phyloP scores from a whole-genome alignment of 257 asterid genomes.

The Leonotis leonurus region DNA sequence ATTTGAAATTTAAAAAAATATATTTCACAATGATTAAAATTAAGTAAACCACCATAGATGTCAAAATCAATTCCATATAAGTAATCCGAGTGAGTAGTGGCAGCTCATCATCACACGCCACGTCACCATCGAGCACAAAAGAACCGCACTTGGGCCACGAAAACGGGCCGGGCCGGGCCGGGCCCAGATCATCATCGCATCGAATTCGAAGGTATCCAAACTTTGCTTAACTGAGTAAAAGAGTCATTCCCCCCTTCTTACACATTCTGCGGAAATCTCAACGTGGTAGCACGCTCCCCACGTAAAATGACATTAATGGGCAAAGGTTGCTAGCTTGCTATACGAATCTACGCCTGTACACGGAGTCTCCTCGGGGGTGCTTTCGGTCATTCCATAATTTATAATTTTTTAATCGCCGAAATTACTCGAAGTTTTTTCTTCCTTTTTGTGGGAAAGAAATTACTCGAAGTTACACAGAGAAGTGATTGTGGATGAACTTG shows the following conservation, averaged over 20 bases:
- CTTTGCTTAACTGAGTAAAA: no score
- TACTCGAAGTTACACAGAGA: no score
- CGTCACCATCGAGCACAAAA: neutral
- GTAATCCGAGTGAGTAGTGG: no score
- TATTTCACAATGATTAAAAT: no score
- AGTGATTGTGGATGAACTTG: slow-evolving; percentile 17
- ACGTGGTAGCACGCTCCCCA: slow-evolving; percentile 5
- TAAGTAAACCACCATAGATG: no score
- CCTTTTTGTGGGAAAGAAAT: neutral
- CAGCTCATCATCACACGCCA: neutral
- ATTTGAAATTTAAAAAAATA: no score
- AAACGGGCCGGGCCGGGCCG: slow-evolving; percentile 13
- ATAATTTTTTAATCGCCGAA: neutral
- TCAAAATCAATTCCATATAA: no score
- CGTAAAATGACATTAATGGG: slow-evolving; percentile 20
- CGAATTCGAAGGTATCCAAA: neutral
- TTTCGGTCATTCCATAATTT: slow-evolving; percentile 9
- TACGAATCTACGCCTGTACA: no score
- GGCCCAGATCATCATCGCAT: no score
- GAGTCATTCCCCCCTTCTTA: slow-evolving; percentile 5
- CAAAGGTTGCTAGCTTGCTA: no score
- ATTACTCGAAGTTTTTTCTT: neutral
- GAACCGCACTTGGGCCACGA: neutral
- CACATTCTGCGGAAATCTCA: slow-evolving; percentile 20
- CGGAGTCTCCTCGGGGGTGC: neutral